Percentiles rank a stretch among this genome's conserved stretches.
These are phyloP conservation scores for Ceratocystis diversiconidia DNA, from an alignment of 2,329 filamentous ascomycete species.

Conservation along the genomic window DNA sequence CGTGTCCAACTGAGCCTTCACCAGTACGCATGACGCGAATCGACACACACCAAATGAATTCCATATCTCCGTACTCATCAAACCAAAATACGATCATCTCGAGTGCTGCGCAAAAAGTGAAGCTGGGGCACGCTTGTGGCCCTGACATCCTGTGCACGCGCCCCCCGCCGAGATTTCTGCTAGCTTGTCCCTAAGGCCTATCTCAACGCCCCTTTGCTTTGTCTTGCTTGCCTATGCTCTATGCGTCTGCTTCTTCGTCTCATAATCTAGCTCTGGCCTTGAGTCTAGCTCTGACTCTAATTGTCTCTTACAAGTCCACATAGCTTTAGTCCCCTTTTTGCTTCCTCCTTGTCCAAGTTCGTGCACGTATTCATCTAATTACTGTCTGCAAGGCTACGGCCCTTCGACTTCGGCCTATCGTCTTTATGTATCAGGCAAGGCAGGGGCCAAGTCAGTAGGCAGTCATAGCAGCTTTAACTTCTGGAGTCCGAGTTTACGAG, in stretches of 20 bases:
- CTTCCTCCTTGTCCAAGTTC: neutral
- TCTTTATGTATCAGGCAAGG: neutral
- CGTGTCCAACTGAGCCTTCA: neutral
- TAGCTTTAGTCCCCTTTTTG: neutral
- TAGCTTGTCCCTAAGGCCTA: neutral
- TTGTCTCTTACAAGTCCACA: neutral
- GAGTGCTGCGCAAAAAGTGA: neutral
- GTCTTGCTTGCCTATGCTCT: neutral
- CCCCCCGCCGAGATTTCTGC: neutral
- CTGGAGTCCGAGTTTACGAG: neutral
- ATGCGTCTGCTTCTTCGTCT: too few species aligned
- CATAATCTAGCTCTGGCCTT: neutral
- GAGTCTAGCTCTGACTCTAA: neutral
- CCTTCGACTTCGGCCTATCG: neutral
- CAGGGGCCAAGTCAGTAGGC: neutral
- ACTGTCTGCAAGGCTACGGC: neutral
- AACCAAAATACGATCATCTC: neutral
- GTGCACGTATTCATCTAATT: neutral
- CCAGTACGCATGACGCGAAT: neutral
- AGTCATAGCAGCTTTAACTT: neutral
- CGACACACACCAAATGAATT: neutral
- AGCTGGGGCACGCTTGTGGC: neutral
- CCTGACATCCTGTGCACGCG: neutral
- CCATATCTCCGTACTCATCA: neutral
- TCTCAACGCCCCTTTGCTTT: neutral